phyloP scores from a whole-genome alignment of 164 flowering plant genomes.

The Nymphaea colorata region DNA sequence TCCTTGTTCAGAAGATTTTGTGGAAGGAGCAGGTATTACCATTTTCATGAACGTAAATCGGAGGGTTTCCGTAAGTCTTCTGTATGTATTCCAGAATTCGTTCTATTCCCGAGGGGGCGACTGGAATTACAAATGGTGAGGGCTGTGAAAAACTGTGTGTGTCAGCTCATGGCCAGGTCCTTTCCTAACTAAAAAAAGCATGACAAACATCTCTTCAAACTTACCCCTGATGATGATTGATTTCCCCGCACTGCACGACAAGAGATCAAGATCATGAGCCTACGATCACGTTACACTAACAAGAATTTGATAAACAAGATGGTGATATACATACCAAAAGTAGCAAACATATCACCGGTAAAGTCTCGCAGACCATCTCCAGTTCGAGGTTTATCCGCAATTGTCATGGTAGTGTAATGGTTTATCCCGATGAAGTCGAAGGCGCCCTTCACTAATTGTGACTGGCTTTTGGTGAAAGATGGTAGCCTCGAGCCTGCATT shows the following conservation, averaged over 20 bases:
- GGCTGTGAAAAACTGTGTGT: too few relatives aligned
- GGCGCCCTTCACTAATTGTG: constrained; percentile 36
- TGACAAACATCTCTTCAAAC: background rate
- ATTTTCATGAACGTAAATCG: constrained; percentile 29
- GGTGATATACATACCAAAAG: background rate
- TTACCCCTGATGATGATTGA: constrained; percentile 14
- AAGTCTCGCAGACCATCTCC: constrained; percentile 25
- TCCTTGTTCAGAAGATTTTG: background rate
- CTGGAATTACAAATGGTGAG: constrained; percentile 11
- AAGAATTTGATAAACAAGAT: too few relatives aligned
- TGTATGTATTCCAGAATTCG: constrained; percentile 35
- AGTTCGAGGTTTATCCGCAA: constrained; percentile 23
- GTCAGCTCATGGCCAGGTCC: constrained; percentile 8
- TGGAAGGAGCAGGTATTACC: constrained; percentile 7
- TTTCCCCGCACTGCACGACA: constrained; percentile 6
- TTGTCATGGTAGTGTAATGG: constrained; percentile 19
- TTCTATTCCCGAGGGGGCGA: constrained; percentile 23
- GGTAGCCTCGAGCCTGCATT: constrained; percentile 39
- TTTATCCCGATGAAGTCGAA: constrained; percentile 49
- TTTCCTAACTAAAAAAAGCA: background rate
- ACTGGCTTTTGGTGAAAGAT: constrained; percentile 26
- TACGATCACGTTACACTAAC: too few relatives aligned
- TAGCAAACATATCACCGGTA: constrained; percentile 23
- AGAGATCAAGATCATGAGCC: background rate
- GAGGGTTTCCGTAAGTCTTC: constrained; percentile 53